phyloP scores from a whole-genome alignment of 2,329 filamentous ascomycete genomes.

The Exserohilum turcica region DNA sequence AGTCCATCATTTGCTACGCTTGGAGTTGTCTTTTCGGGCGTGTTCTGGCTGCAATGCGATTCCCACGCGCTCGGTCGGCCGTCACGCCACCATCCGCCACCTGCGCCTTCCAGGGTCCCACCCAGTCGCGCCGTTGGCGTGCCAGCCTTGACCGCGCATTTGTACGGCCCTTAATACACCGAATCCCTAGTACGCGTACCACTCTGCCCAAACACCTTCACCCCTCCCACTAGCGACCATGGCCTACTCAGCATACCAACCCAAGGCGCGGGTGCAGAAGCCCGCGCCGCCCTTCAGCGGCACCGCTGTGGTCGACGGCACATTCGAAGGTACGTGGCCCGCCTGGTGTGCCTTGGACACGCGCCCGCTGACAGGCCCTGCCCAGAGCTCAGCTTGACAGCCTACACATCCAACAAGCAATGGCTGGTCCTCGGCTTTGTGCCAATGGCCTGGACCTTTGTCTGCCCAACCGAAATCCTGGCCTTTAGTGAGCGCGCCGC shows the following conservation, averaged over 20 bases:
- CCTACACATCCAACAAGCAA: conserved; percentile 53
- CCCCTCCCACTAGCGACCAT: conserved; percentile 26
- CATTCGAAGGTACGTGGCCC: conserved; percentile 45
- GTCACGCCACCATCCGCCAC: background rate
- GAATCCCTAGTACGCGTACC: background rate
- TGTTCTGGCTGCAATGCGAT: too few species aligned
- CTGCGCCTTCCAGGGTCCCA: conserved; percentile 1
- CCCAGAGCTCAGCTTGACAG: conserved; percentile 45
- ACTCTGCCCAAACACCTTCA: background rate
- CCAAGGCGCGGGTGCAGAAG: conserved; percentile 49
- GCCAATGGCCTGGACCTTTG: conserved; percentile 71
- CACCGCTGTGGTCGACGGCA: conserved; percentile 49
- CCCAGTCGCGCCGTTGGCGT: conserved; percentile 3
- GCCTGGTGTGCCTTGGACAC: background rate
- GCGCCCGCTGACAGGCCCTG: conserved; percentile 13
- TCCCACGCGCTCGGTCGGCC: too few species aligned
- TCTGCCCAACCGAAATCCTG: conserved; percentile 70
- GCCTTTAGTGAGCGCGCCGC: conserved; percentile 67
- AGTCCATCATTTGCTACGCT: too few species aligned
- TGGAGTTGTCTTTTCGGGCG: too few species aligned
- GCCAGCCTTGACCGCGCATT: conserved; percentile 1
- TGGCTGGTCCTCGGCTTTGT: conserved; percentile 71
- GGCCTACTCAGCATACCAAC: conserved; percentile 42
- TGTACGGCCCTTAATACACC: conserved; percentile 2
- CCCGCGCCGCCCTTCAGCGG: conserved; percentile 47